Conservation (phyloP, 768 basidiomycete species). For the Postia placenta region DNA sequence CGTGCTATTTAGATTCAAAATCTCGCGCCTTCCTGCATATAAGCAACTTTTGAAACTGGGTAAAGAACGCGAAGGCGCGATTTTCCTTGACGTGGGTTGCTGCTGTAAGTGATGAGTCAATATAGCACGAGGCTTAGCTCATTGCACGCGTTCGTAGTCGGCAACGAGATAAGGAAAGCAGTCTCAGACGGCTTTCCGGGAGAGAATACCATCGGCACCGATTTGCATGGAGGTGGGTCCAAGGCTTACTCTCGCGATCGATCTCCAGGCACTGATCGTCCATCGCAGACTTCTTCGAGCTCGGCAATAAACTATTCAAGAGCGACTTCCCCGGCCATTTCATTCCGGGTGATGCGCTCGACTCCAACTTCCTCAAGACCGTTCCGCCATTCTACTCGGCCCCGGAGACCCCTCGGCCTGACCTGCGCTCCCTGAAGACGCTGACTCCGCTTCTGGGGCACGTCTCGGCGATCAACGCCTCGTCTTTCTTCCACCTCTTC, state of each 20-base stretch:
- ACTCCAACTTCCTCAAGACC: conserved; percentile 32
- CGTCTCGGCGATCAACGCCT: conserved; percentile 34
- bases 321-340: conserved; percentile 50
- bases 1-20: conserved; percentile 1
- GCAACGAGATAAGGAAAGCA: conserved; percentile 33
- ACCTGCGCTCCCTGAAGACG: conserved; percentile 28
- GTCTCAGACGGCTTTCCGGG: conserved; percentile 35
- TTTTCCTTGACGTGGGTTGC: conserved; percentile 37
- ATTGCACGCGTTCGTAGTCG: conserved; percentile 22
- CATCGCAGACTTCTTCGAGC: conserved; percentile 48
- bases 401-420: conserved; percentile 12
- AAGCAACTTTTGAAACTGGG: conserved; percentile 26
- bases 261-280: background rate
- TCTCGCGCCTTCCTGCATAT: background rate
- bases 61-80: conserved; percentile 25
- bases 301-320: conserved; percentile 53
- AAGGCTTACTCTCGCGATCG: background rate
- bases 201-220: conserved; percentile 29
- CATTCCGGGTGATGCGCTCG: conserved; percentile 46
- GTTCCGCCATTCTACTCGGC: conserved; percentile 17
- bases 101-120: conserved; percentile 25
- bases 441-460: conserved; percentile 27
- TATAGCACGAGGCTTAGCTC: background rate
- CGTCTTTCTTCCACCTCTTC: conserved; percentile 44
- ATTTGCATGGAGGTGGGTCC: conserved; percentile 27